Conservation (phyloP, 1,284 basidiomycete genomes). For the Tylopilus sp. region DNA sequence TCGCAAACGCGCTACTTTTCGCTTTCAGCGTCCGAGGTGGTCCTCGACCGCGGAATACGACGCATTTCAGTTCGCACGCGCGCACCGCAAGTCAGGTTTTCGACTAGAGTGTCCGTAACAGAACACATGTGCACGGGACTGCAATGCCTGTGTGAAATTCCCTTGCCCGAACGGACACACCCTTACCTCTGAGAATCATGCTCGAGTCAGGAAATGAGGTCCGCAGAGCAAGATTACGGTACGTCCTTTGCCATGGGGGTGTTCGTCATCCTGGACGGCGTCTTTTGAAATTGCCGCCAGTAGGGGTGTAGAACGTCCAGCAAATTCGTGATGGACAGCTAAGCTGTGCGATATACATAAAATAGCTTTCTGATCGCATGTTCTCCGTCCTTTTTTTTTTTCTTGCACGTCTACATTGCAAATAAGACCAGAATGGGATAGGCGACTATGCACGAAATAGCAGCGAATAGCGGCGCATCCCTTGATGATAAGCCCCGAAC, state of each 20-base stretch:
- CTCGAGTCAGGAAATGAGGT: background rate
- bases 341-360: constrained; percentile 41
- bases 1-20: too few species aligned
- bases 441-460: constrained; percentile 13
- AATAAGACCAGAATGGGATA: too few species aligned
- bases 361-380: constrained; percentile 34
- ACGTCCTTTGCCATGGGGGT: too few species aligned
- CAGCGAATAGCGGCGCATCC: constrained; percentile 25
- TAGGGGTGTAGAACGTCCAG: background rate
- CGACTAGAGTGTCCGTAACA: constrained; percentile 37
- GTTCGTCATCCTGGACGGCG: constrained; percentile 34
- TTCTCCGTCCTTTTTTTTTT: constrained; percentile 47
- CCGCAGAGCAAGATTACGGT: constrained; percentile 25
- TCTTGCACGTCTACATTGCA: constrained; percentile 39
- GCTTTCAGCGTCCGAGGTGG: too few species aligned
- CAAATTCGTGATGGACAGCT: constrained; percentile 15
- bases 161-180: constrained; percentile 20
- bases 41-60: constrained; percentile 35
- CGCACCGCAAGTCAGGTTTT: constrained; percentile 35
- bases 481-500: constrained; percentile 29
- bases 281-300: constrained; percentile 38
- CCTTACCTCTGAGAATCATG: constrained; percentile 14
- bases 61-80: constrained; percentile 30
- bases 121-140: constrained; percentile 14
- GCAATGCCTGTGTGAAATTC: constrained; percentile 22